Evolutionary conservation across 1,139 yeast species (phyloP).

Genomic region (Meyerozyma sp.): DNA sequence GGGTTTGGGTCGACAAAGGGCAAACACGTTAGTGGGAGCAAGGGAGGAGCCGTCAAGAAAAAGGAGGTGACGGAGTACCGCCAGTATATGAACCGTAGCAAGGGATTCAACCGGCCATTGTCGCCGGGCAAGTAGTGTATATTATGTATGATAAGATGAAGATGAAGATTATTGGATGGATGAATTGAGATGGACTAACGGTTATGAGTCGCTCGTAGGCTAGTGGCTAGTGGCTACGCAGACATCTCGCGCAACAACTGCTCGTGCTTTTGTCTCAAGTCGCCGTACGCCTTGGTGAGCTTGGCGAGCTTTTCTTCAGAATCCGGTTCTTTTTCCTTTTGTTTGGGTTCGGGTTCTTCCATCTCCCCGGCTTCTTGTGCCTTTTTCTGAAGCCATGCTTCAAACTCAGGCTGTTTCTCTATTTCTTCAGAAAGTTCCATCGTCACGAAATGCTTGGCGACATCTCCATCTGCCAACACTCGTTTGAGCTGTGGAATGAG

Average conservation of each 20-base stretch:
- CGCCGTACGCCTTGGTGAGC: slow-evolving; percentile 53
- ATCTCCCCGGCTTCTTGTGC: slow-evolving; percentile 41
- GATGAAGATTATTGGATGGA: too few species aligned
- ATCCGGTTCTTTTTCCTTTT: slow-evolving; percentile 7
- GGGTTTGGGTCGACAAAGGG: slow-evolving; percentile 59
- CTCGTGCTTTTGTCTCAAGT: slow-evolving; percentile 57
- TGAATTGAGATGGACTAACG: too few species aligned
- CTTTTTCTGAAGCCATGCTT: slow-evolving; percentile 41
- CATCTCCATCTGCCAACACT: slow-evolving; percentile 40
- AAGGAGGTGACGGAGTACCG: slow-evolving; percentile 47
- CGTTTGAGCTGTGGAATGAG: slow-evolving; percentile 57
- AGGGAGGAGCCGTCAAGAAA: slow-evolving; percentile 41
- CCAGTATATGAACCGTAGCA: slow-evolving; percentile 62
- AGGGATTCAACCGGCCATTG: slow-evolving; percentile 57
- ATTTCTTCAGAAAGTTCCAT: slow-evolving; percentile 32
- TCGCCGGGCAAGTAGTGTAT: slow-evolving; percentile 38
- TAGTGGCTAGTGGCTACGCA: neutral
- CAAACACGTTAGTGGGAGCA: slow-evolving; percentile 49
- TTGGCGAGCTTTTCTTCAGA: slow-evolving; percentile 40
- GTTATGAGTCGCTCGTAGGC: too few species aligned
- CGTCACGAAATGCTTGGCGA: slow-evolving; percentile 46
- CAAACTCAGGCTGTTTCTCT: slow-evolving; percentile 16
- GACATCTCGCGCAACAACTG: slow-evolving; percentile 37
- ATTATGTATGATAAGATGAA: neutral
- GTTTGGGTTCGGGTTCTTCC: slow-evolving; percentile 5